Percentiles rank a stretch among this genome's conserved stretches.
phyloP scores from a whole-genome alignment of 2,329 filamentous ascomycete genomes.

The Sphaerulina populicola region DNA sequence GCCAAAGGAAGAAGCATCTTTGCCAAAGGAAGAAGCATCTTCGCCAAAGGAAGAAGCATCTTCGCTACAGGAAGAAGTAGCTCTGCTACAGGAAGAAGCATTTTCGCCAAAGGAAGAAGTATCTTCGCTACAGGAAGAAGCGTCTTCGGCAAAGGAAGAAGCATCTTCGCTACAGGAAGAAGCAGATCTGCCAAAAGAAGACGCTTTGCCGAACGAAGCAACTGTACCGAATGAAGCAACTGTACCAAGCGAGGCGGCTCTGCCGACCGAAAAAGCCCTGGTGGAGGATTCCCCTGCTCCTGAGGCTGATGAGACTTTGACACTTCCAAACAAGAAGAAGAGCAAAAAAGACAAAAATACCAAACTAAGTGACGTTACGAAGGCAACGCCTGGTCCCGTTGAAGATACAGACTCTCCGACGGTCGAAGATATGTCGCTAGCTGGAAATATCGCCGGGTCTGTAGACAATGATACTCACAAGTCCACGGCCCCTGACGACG shows the following conservation, averaged over 20 bases:
- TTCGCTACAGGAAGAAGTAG: too few species aligned
- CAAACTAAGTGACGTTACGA: conserved; percentile 7
- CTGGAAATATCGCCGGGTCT: background rate
- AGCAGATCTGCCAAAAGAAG: background rate
- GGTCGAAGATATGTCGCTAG: background rate
- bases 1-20: background rate
- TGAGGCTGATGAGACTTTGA: conserved; percentile 6
- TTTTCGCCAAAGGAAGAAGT: too few species aligned
- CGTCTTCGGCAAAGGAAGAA: background rate
- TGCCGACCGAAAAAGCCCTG: background rate
- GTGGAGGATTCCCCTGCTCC: background rate
- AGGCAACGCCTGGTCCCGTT: background rate
- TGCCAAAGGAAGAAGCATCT: too few species aligned
- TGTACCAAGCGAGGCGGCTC: background rate
- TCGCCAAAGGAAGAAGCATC: too few species aligned
- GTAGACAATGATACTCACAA: background rate
- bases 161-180: too few species aligned
- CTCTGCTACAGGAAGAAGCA: too few species aligned
- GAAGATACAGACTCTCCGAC: background rate
- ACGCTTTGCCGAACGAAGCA: background rate
- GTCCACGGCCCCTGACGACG: background rate
- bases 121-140: background rate
- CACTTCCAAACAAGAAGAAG: conserved; percentile 15
- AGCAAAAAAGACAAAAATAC: conserved; percentile 28
- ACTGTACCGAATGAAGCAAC: background rate